phyloP scores from a whole-genome alignment of 257 asterid genomes.

The Anisodus acutangulus region DNA sequence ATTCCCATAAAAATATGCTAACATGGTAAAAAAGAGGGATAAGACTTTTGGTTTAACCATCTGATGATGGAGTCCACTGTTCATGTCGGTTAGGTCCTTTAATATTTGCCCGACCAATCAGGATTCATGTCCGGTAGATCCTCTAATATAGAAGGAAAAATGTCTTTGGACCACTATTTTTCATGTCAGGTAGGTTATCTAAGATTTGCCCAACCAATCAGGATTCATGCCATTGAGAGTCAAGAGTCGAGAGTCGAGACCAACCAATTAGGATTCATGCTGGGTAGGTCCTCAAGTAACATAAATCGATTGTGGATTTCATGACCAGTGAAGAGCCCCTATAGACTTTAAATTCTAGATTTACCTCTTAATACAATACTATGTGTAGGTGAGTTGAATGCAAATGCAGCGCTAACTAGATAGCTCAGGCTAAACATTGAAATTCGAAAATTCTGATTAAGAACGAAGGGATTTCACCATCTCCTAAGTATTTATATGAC shows the following conservation, averaged over 20 bases:
- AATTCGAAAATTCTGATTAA: too few relatives aligned
- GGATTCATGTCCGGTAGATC: neutral
- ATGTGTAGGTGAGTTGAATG: neutral
- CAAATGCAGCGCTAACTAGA: neutral
- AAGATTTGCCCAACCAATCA: too few relatives aligned
- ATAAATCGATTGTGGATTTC: neutral
- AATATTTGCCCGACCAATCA: neutral
- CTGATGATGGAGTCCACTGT: neutral
- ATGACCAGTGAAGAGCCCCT: neutral
- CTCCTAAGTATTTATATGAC: too few relatives aligned
- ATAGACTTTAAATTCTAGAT: neutral
- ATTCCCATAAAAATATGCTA: too few relatives aligned
- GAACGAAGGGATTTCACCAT: too few relatives aligned
- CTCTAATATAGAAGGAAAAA: too few relatives aligned
- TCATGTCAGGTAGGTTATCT: too few relatives aligned
- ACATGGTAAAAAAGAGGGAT: neutral
- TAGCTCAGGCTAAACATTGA: too few relatives aligned
- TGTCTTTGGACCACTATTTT: too few relatives aligned
- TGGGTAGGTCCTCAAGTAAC: neutral
- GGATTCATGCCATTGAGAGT: too few relatives aligned
- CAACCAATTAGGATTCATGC: neutral
- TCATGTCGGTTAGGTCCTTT: neutral
- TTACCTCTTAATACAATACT: neutral
- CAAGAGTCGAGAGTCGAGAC: neutral
- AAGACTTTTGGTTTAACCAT: too few relatives aligned